Evolutionary conservation across 352 stramenopile species (phyloP).

Genomic region (Phytophthora cryptogea): DNA sequence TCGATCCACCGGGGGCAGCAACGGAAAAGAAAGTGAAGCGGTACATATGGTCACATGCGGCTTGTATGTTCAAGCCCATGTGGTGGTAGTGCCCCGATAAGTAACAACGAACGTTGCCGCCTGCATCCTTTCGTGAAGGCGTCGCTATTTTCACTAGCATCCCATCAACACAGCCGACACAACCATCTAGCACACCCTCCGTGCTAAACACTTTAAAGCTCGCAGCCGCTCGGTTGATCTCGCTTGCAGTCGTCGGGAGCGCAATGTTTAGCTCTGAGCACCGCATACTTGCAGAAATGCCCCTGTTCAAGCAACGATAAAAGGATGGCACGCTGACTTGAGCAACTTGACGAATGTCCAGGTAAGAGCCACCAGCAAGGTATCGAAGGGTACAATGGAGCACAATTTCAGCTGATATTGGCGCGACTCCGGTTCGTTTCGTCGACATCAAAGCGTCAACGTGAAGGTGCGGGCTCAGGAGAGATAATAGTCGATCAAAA

Average conservation of each 20-base stretch:
- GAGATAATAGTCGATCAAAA: not conserved
- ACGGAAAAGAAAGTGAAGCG: slow-evolving; percentile 7
- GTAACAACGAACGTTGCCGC: too few relatives aligned
- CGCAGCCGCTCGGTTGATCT: slow-evolving; percentile 1
- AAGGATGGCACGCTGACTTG: slow-evolving; percentile 8
- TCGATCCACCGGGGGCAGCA: slow-evolving; percentile 1
- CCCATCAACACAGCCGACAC: slow-evolving; percentile 7
- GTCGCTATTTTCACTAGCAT: slow-evolving; percentile 6
- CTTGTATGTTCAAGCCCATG: slow-evolving; percentile 10
- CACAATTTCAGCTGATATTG: slow-evolving; percentile 3
- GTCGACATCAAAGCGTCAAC: slow-evolving; percentile 8
- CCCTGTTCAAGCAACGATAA: slow-evolving; percentile 11
- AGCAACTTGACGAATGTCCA: slow-evolving; percentile 6
- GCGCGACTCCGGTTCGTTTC: slow-evolving; percentile 1
- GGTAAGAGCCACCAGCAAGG: slow-evolving; percentile 4
- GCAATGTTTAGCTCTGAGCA: not conserved
- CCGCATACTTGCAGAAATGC: slow-evolving; percentile 1
- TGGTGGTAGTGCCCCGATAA: slow-evolving; percentile 7
- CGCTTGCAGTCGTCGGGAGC: not conserved
- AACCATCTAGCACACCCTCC: slow-evolving; percentile 10
- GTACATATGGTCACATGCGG: slow-evolving; percentile 1
- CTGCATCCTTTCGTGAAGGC: not conserved
- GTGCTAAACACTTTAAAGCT: not conserved
- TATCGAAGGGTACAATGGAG: slow-evolving; percentile 4
- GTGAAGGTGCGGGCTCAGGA: not conserved